Percentiles rank a stretch among this genome's conserved stretches.
phyloP scores from a whole-genome alignment of 495 filamentous ascomycete genomes.

The Monascus purpureus region DNA sequence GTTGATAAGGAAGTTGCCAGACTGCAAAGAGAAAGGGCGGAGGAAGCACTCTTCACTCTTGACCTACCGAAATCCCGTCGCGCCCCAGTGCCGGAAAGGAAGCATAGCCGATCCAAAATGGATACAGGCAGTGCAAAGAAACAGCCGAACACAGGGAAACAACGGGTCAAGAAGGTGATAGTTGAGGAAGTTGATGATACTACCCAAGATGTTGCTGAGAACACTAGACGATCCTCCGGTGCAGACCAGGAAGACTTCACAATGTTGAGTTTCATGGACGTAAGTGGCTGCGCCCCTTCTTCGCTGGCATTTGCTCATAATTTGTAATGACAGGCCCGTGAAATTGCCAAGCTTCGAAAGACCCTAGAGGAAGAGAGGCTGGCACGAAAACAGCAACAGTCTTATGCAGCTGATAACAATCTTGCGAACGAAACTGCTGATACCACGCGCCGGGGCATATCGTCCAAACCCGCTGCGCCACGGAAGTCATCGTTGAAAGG shows the following conservation, averaged over 20 bases:
- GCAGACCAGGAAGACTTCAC: slow-evolving; percentile 22
- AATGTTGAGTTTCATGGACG: slow-evolving; percentile 34
- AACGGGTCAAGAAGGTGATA: slow-evolving; percentile 30
- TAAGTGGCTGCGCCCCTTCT: slow-evolving; percentile 7
- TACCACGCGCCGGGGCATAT: slow-evolving; percentile 21
- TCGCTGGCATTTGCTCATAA: slow-evolving; percentile 1
- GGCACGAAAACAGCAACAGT: slow-evolving; percentile 30
- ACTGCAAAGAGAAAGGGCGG: slow-evolving; percentile 28
- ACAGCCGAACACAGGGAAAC: slow-evolving; percentile 28
- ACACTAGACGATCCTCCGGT: slow-evolving; percentile 17
- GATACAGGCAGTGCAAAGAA: slow-evolving; percentile 13
- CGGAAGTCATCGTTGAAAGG: slow-evolving; percentile 37
- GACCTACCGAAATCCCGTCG: slow-evolving; percentile 16
- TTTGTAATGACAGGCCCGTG: slow-evolving; percentile 17
- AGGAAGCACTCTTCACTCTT: slow-evolving; percentile 33
- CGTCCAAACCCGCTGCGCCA: slow-evolving; percentile 18
- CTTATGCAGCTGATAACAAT: slow-evolving; percentile 15
- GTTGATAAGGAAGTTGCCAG: slow-evolving; percentile 31
- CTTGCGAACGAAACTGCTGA: slow-evolving; percentile 20
- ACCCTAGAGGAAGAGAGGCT: slow-evolving; percentile 36
- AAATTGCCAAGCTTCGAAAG: slow-evolving; percentile 34
- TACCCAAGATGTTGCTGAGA: slow-evolving; percentile 21
- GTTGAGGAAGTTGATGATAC: slow-evolving; percentile 24
- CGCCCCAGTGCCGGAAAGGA: slow-evolving; percentile 10
- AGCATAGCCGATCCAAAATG: slow-evolving; percentile 7